Conservation (phyloP, 2,329 filamentous ascomycete genomes). For the Colletotrichum karsti region DNA sequence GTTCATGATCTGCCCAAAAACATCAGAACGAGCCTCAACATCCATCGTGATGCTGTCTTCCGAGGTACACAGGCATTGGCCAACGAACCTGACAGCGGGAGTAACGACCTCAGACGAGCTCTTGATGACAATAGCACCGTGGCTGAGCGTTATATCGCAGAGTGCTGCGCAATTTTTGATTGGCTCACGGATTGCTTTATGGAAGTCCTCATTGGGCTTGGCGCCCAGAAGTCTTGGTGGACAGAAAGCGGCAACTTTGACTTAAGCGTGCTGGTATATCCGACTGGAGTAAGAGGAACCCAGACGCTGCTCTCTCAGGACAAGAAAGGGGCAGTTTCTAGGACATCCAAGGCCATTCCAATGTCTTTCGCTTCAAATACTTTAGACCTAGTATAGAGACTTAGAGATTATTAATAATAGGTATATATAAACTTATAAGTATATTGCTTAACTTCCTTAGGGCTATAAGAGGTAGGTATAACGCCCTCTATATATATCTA, state of each 20-base stretch:
- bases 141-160: too few relatives aligned
- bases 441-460: too few relatives aligned
- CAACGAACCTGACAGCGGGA: too few relatives aligned
- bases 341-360: background rate
- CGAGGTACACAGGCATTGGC: background rate
- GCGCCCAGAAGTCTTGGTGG: background rate
- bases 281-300: background rate
- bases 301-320: background rate
- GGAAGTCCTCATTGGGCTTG: too few relatives aligned
- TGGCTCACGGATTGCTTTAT: too few relatives aligned
- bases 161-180: too few relatives aligned
- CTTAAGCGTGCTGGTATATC: background rate
- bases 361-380: background rate
- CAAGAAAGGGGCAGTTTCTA: background rate
- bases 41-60: background rate
- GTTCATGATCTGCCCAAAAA: background rate
- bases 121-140: too few relatives aligned
- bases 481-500: too few relatives aligned
- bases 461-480: too few relatives aligned
- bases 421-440: too few relatives aligned
- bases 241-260: background rate
- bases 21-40: background rate
- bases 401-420: too few relatives aligned
- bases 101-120: too few relatives aligned
- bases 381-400: rapidly evolving